Percentiles rank a stretch among this genome's conserved stretches.
Conservation (phyloP, 257 asterid species). For the Verbena officinalis region DNA sequence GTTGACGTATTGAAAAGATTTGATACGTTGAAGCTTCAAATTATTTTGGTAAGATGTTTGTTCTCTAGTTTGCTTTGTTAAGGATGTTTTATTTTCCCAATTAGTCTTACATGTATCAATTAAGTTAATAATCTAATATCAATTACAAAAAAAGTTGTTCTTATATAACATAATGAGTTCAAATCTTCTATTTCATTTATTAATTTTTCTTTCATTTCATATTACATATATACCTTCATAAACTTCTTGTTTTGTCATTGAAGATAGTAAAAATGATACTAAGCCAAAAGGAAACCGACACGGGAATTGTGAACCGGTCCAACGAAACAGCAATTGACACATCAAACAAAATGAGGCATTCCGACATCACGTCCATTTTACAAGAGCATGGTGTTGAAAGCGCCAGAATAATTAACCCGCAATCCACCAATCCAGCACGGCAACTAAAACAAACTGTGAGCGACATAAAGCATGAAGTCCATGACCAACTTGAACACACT, state of each 20-base stretch:
- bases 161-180: too few species aligned
- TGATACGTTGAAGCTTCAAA: too few species aligned
- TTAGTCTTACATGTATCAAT: too few species aligned
- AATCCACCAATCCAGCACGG: slow-evolving; percentile 33
- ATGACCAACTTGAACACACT: slow-evolving; percentile 57
- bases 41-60: too few species aligned
- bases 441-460: slow-evolving; percentile 55
- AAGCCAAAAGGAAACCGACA: slow-evolving; percentile 28
- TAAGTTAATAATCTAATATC: too few species aligned
- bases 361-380: slow-evolving; percentile 32
- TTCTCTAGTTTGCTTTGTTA: too few species aligned
- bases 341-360: slow-evolving; percentile 40
- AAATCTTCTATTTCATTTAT: too few species aligned
- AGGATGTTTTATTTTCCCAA: too few species aligned
- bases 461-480: slow-evolving; percentile 65
- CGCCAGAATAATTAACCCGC: slow-evolving; percentile 39
- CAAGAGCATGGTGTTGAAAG: slow-evolving; percentile 47
- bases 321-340: slow-evolving; percentile 54
- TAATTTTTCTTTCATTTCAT: too few species aligned
- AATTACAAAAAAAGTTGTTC: too few species aligned
- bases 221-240: too few species aligned
- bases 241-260: neutral
- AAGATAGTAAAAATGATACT: slow-evolving; percentile 44
- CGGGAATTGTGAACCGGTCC: slow-evolving; percentile 37
- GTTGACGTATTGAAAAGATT: too few species aligned